Evolutionary conservation across 768 basidiomycete species (phyloP).

Genomic region (Saitozyma sp.): DNA sequence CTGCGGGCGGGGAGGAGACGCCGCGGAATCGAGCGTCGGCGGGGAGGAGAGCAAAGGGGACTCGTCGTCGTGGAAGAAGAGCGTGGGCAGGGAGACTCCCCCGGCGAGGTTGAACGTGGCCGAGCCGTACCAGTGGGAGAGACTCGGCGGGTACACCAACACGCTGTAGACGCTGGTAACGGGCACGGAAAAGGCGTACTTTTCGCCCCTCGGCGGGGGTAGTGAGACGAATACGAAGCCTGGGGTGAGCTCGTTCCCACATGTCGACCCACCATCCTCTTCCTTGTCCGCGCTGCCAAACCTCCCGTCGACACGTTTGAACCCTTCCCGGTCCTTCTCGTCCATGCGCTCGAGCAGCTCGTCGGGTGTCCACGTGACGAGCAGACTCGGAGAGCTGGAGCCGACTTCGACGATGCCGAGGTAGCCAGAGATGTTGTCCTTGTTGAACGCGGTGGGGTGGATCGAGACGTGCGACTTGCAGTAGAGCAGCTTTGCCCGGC

Average conservation of each 20-base stretch:
- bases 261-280: slow-evolving; percentile 26
- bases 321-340: slow-evolving; percentile 82
- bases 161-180: slow-evolving; percentile 85
- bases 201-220: slow-evolving; percentile 78
- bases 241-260: slow-evolving; percentile 41
- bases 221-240: slow-evolving; percentile 83
- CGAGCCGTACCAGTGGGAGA: slow-evolving; percentile 40
- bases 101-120: slow-evolving; percentile 65
- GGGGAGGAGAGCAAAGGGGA: slow-evolving; percentile 57
- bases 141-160: slow-evolving; percentile 65
- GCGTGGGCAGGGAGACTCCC: slow-evolving; percentile 69
- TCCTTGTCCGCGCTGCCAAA: slow-evolving; percentile 45
- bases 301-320: slow-evolving; percentile 73
- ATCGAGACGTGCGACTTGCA: slow-evolving; percentile 94
- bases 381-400: slow-evolving; percentile 40
- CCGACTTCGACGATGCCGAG: slow-evolving; percentile 87
- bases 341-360: slow-evolving; percentile 78
- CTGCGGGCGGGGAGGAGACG: slow-evolving; percentile 25
- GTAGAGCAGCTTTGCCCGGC: slow-evolving; percentile 61
- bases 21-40: slow-evolving; percentile 6
- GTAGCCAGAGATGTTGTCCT: slow-evolving; percentile 94
- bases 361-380: slow-evolving; percentile 93
- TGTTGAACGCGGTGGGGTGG: slow-evolving; percentile 84
- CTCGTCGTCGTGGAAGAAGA: slow-evolving; percentile 97
- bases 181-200: slow-evolving; percentile 94